Percentiles rank a stretch among this genome's conserved stretches.
phyloP scores from a whole-genome alignment of 352 stramenopile species.

The Phytophthora citricola region DNA sequence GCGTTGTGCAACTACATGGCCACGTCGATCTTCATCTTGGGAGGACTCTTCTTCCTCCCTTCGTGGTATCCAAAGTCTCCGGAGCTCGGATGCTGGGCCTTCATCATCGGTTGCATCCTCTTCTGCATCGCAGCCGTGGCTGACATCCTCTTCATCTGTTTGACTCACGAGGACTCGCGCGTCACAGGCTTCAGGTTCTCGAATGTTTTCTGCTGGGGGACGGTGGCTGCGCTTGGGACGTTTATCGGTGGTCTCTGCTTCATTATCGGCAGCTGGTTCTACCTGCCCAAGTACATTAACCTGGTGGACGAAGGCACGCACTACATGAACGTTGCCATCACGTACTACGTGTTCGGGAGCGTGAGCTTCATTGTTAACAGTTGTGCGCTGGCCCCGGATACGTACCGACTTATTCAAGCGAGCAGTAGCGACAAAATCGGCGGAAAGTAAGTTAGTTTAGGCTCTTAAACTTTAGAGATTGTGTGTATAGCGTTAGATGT shows the following conservation, averaged over 20 bases:
- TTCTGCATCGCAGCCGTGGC: slow-evolving; percentile 64
- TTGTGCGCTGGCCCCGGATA: slow-evolving; percentile 49
- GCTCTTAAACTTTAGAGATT: no score
- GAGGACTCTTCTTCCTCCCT: slow-evolving; percentile 73
- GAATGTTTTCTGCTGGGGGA: slow-evolving; percentile 62
- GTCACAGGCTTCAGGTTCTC: slow-evolving; percentile 41
- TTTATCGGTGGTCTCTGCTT: slow-evolving; percentile 67
- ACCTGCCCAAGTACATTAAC: slow-evolving; percentile 70
- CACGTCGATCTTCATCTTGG: slow-evolving; percentile 66
- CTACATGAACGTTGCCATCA: slow-evolving; percentile 74
- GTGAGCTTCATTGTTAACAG: slow-evolving; percentile 73
- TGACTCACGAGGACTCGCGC: slow-evolving; percentile 54
- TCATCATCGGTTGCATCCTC: slow-evolving; percentile 65
- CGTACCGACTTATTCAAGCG: slow-evolving; percentile 45
- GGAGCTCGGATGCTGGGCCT: slow-evolving; percentile 66
- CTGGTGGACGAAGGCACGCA: slow-evolving; percentile 52
- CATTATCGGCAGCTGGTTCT: slow-evolving; percentile 75
- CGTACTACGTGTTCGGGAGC: slow-evolving; percentile 69
- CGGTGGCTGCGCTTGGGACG: slow-evolving; percentile 47
- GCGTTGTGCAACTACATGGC: slow-evolving; percentile 64
- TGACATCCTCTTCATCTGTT: slow-evolving; percentile 61
- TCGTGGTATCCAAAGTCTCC: slow-evolving; percentile 64
- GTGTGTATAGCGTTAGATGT: no score
- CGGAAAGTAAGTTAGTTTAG: not conserved
- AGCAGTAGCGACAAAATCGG: slow-evolving; percentile 1